A percentile compares a stretch with the other conserved stretches of the same genome.
phyloP scores from a whole-genome alignment of 169 alveolate species.

The Plasmodium ovale region DNA sequence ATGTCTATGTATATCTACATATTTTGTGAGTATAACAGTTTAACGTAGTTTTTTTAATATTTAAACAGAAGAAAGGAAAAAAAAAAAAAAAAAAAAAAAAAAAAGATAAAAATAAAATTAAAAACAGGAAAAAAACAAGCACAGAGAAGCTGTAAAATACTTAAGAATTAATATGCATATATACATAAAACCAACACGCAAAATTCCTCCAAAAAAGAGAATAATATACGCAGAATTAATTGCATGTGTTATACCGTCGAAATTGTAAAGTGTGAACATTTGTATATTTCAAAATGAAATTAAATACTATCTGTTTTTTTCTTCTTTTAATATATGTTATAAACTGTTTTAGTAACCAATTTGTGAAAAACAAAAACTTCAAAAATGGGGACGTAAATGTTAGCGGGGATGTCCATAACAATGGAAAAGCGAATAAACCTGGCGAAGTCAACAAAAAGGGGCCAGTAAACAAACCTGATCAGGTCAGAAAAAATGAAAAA shows the following conservation, averaged over 20 bases:
- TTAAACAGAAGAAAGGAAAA: neutral
- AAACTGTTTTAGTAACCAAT: neutral
- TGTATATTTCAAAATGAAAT: slow-evolving; percentile 6
- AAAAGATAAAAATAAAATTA: too few species aligned
- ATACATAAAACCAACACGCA: neutral
- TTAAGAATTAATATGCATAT: neutral
- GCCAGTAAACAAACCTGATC: neutral
- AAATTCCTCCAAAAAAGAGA: too few species aligned
- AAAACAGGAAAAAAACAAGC: too few species aligned
- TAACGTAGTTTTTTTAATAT: neutral
- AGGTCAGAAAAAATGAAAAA: too few species aligned
- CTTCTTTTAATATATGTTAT: neutral
- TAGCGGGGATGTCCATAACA: neutral
- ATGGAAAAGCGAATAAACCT: neutral
- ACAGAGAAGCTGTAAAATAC: neutral
- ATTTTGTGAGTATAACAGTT: too few species aligned
- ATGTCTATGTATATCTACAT: neutral
- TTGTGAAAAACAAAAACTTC: too few species aligned
- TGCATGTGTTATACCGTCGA: neutral
- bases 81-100: neutral
- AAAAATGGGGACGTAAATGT: neutral
- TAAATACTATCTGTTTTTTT: neutral
- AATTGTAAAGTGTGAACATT: neutral
- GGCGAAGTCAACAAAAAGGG: neutral
- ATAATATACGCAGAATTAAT: neutral